Evolutionary conservation across 148 eudicot species (phyloP).

Genomic region (Vaccinium darrowii): DNA sequence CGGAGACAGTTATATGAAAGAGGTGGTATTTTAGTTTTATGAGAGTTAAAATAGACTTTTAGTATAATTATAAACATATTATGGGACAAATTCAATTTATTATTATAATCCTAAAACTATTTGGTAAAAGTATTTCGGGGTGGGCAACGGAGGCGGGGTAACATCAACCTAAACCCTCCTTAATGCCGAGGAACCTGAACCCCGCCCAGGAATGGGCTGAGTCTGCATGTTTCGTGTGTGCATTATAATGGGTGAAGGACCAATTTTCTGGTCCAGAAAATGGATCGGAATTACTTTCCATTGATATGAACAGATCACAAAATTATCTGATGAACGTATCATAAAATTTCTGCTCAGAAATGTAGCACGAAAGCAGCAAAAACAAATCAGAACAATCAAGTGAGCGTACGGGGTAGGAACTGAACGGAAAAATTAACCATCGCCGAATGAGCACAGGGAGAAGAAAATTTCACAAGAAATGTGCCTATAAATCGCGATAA

Average conservation of each 20-base stretch:
- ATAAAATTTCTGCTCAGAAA: not conserved
- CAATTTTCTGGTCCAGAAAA: not conserved
- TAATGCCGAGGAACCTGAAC: too few species aligned
- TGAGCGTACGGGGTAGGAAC: not conserved
- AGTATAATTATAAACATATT: too few species aligned
- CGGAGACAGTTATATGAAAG: too few species aligned
- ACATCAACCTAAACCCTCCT: too few species aligned
- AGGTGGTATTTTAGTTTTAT: too few species aligned
- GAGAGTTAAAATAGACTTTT: too few species aligned
- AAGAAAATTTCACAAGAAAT: not conserved
- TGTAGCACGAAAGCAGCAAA: not conserved
- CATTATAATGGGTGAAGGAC: not conserved
- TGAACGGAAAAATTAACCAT: not conserved
- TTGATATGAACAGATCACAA: not conserved
- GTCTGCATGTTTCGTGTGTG: too few species aligned
- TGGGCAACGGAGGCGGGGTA: too few species aligned
- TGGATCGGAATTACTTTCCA: not conserved
- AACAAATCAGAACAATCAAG: not conserved
- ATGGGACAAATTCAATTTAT: too few species aligned
- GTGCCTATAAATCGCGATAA: not conserved
- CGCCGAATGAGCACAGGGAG: not conserved
- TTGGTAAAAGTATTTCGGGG: too few species aligned
- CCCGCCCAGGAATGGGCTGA: too few species aligned
- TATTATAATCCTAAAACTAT: too few species aligned
- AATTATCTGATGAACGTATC: not conserved